These are phyloP conservation scores for Aspergillus hancockii DNA, from an alignment of 495 filamentous ascomycete genomes.

Conservation along the genomic window DNA sequence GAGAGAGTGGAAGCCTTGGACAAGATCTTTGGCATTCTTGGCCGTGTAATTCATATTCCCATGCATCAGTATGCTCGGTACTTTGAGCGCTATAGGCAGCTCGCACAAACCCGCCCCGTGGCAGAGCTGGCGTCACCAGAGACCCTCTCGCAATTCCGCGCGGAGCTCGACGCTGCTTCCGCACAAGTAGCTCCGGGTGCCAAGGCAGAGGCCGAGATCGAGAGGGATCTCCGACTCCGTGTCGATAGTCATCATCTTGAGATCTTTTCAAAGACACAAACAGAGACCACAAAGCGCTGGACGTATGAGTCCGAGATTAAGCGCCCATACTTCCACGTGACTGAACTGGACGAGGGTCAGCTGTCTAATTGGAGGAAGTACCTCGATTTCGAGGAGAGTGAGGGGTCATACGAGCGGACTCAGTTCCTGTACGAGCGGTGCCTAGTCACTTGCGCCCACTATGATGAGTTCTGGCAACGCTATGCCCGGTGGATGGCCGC, in stretches of 20 bases:
- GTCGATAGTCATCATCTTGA: slow-evolving; percentile 81
- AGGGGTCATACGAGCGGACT: slow-evolving; percentile 73
- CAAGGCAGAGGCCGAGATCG: slow-evolving; percentile 74
- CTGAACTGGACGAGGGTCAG: slow-evolving; percentile 82
- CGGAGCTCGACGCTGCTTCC: slow-evolving; percentile 64
- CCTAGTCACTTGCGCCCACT: slow-evolving; percentile 87
- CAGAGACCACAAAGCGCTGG: slow-evolving; percentile 92
- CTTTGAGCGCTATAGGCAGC: slow-evolving; percentile 84
- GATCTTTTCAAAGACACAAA: slow-evolving; percentile 78
- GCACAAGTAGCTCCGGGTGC: slow-evolving; percentile 44
- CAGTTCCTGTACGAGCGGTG: slow-evolving; percentile 92
- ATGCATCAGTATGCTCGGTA: slow-evolving; percentile 97
- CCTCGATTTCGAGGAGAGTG: slow-evolving; percentile 90
- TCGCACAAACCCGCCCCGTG: slow-evolving; percentile 73
- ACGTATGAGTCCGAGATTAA: slow-evolving; percentile 94
- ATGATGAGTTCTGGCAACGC: slow-evolving; percentile 96
- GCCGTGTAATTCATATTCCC: slow-evolving; percentile 86
- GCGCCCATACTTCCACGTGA: slow-evolving; percentile 96
- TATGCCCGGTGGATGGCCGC: slow-evolving; percentile 97
- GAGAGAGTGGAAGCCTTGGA: slow-evolving; percentile 84
- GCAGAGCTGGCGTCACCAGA: slow-evolving; percentile 71
- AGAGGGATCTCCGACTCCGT: slow-evolving; percentile 76
- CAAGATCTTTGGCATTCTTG: slow-evolving; percentile 82
- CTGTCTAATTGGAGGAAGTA: slow-evolving; percentile 95
- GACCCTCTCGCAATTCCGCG: slow-evolving; percentile 64